Conservation (phyloP, 1,284 basidiomycete species). For the Leccinum huronense region DNA sequence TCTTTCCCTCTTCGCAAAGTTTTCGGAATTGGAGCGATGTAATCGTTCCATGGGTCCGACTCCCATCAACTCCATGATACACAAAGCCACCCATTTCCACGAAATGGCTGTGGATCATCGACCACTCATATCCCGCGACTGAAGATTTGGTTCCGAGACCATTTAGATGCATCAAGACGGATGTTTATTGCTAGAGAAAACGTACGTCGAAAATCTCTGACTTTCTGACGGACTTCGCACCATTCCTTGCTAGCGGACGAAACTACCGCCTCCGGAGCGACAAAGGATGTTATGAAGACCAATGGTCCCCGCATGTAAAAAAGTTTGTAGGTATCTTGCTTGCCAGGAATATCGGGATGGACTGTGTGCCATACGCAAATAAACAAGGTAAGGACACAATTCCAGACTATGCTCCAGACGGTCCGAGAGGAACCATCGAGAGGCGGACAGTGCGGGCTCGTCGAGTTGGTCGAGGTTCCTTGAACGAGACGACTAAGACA, state of each 20-base stretch:
- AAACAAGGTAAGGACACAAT: background rate
- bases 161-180: background rate
- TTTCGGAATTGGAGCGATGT: background rate
- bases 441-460: background rate
- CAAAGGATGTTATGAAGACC: background rate
- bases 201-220: background rate
- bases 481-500: background rate
- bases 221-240: background rate
- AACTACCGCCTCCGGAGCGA: background rate
- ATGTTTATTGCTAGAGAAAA: background rate
- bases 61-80: background rate
- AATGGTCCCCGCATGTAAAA: background rate
- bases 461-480: background rate
- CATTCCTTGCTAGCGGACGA: background rate
- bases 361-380: constrained; percentile 2
- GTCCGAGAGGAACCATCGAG: background rate
- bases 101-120: background rate
- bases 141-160: background rate
- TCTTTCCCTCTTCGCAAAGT: background rate
- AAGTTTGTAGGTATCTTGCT: background rate
- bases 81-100: background rate
- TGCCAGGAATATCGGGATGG: background rate
- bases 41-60: background rate
- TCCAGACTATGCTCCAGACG: background rate
- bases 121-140: background rate